These are phyloP conservation scores for Aspergillus candidus DNA, from an alignment of 2,329 filamentous ascomycete genomes.

Conservation along the genomic window DNA sequence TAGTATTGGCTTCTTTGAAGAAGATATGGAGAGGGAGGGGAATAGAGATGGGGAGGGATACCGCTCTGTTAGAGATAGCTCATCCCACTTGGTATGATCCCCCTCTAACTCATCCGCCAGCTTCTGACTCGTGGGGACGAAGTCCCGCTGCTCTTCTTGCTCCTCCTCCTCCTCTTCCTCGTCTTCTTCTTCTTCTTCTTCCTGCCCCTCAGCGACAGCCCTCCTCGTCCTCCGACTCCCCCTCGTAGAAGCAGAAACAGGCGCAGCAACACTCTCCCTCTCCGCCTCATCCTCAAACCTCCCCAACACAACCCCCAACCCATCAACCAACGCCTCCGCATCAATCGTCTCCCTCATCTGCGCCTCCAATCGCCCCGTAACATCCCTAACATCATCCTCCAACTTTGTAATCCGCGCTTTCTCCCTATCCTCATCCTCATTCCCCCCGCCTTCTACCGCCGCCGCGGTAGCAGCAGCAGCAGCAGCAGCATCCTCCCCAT, in stretches of 20 bases:
- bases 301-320: conserved; percentile 40
- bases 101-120: conserved; percentile 33
- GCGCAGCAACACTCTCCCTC: conserved; percentile 14
- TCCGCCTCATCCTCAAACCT: conserved; percentile 38
- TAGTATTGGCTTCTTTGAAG: neutral
- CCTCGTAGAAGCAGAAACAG: conserved; percentile 6
- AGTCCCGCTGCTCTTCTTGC: conserved; percentile 37
- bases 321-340: conserved; percentile 43
- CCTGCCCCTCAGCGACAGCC: conserved; percentile 16
- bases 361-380: conserved; percentile 53
- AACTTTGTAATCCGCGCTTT: conserved; percentile 38
- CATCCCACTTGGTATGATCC: conserved; percentile 30
- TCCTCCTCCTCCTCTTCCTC: conserved; percentile 31
- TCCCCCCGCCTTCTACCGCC: neutral
- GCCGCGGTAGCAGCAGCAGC: conserved; percentile 18
- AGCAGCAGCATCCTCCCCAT: conserved; percentile 12
- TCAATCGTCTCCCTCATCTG: conserved; percentile 55
- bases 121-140: conserved; percentile 29
- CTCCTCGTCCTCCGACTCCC: conserved; percentile 25
- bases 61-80: conserved; percentile 37
- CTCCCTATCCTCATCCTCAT: conserved; percentile 27
- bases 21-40: conserved; percentile 20
- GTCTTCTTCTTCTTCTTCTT: conserved; percentile 15
- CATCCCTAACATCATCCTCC: conserved; percentile 43
- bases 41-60: conserved; percentile 17